Percentiles rank a stretch among this genome's conserved stretches.
These are phyloP conservation scores for Fusarium buxicola DNA, from an alignment of 2,329 filamentous ascomycete genomes.

Conservation along the genomic window DNA sequence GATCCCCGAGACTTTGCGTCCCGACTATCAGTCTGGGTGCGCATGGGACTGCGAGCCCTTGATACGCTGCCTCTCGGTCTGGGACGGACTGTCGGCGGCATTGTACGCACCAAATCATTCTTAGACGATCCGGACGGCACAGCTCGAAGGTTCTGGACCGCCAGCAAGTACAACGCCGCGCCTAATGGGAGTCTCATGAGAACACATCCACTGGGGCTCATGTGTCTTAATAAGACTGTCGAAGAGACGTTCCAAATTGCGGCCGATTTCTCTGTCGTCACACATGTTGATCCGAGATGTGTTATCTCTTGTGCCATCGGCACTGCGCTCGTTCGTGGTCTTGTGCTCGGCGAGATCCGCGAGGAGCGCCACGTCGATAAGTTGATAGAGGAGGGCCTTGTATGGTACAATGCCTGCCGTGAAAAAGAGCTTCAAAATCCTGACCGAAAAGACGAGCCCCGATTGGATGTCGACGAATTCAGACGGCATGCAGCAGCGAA, in stretches of 20 bases:
- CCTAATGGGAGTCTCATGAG: conserved; percentile 66
- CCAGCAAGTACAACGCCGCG: conserved; percentile 53
- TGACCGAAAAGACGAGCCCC: conserved; percentile 46
- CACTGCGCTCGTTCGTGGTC: conserved; percentile 58
- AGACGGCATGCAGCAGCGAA: conserved; percentile 53
- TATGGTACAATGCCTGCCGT: conserved; percentile 51
- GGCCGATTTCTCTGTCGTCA: conserved; percentile 56
- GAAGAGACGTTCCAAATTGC: conserved; percentile 59
- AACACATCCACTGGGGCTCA: conserved; percentile 62
- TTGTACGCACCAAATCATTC: conserved; percentile 55
- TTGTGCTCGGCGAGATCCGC: conserved; percentile 58
- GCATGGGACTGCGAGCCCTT: conserved; percentile 59
- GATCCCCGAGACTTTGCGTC: conserved; percentile 56
- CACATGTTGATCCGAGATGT: conserved; percentile 64
- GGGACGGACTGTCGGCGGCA: conserved; percentile 59
- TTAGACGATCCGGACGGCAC: conserved; percentile 53
- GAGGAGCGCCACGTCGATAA: conserved; percentile 55
- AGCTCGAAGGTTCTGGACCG: conserved; percentile 57
- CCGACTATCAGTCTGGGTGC: conserved; percentile 60
- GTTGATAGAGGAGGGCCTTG: conserved; percentile 53
- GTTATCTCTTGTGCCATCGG: conserved; percentile 61
- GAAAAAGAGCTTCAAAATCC: conserved; percentile 37
- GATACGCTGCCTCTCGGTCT: conserved; percentile 61
- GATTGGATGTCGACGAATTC: conserved; percentile 56
- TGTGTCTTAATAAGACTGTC: conserved; percentile 55